Percentiles rank a stretch among this genome's conserved stretches.
phyloP scores from a whole-genome alignment of 1,284 basidiomycete species.

The Rhodotorula glutinis region DNA sequence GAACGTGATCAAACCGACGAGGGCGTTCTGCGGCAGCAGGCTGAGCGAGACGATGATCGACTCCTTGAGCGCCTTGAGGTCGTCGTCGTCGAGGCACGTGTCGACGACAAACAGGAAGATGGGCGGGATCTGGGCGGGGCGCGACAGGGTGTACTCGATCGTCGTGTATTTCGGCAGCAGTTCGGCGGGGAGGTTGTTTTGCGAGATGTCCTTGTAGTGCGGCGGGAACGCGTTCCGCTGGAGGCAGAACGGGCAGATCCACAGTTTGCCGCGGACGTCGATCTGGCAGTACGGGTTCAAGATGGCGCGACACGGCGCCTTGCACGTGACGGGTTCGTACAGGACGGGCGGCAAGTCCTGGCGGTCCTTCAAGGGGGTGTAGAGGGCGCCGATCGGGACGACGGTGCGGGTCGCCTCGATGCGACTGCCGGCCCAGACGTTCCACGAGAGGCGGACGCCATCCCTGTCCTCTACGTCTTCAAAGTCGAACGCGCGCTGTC shows the following conservation, averaged over 20 bases:
- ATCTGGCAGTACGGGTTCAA: conserved; percentile 86
- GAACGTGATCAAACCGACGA: conserved; percentile 22
- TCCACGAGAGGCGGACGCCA: conserved; percentile 67
- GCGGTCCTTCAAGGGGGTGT: conserved; percentile 91
- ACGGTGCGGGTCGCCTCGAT: conserved; percentile 98
- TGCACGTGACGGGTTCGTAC: conserved; percentile 98
- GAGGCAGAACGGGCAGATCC: conserved; percentile 99
- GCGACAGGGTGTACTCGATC: conserved; percentile 94
- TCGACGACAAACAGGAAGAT: conserved; percentile 97
- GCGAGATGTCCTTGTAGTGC: conserved; percentile 98
- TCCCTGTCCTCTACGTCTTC: conserved; percentile 44
- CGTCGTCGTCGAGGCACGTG: conserved; percentile 77
- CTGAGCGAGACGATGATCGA: conserved; percentile 55
- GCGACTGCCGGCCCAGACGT: conserved; percentile 95
- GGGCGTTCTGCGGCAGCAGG: conserved; percentile 15
- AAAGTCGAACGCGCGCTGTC: conserved; percentile 34
- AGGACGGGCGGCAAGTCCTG: conserved; percentile 94
- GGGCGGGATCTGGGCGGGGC: conserved; percentile 87
- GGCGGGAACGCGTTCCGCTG: conserved; percentile 95
- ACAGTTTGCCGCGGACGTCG: conserved; percentile 95
- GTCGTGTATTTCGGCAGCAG: conserved; percentile 97
- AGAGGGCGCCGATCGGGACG: conserved; percentile 95
- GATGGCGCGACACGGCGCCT: conserved; percentile 93
- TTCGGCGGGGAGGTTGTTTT: conserved; percentile 93
- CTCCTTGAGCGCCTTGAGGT: conserved; percentile 90